Conservation (phyloP, 306 rosid species). For the Trifolium dubium region DNA sequence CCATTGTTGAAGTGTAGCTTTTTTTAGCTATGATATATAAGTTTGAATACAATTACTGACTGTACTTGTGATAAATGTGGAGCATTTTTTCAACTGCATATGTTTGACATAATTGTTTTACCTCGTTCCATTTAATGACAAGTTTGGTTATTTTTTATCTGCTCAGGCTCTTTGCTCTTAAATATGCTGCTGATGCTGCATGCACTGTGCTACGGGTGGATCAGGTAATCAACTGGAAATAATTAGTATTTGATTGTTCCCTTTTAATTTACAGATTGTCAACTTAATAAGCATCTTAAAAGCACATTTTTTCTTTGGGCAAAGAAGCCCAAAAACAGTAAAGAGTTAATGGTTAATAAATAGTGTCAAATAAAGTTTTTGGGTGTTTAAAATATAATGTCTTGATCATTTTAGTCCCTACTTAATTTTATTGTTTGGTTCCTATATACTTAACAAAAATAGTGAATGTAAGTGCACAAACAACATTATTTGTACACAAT, state of each 20-base stretch:
- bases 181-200: slow-evolving; percentile 94
- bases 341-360: background rate
- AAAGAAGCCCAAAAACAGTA: background rate
- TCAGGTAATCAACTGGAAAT: slow-evolving; percentile 63
- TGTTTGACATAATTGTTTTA: slow-evolving; percentile 1
- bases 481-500: background rate
- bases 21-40: slow-evolving; percentile 9
- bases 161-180: slow-evolving; percentile 83
- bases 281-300: background rate
- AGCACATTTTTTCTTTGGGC: background rate
- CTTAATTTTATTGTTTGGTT: background rate
- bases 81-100: slow-evolving; percentile 23
- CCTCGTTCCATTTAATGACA: background rate
- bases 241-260: background rate
- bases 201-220: slow-evolving; percentile 97
- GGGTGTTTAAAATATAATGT: no score
- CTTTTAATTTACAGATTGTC: slow-evolving; percentile 4
- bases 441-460: background rate
- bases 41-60: background rate
- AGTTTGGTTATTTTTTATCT: slow-evolving; percentile 29
- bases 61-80: background rate
- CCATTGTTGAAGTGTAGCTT: slow-evolving; percentile 18
- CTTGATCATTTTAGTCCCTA: background rate
- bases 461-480: background rate
- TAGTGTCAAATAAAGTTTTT: background rate